Percentiles rank a stretch among this genome's conserved stretches.
phyloP scores from a whole-genome alignment of 345 rosid species.

The Geranium rotundifolium region DNA sequence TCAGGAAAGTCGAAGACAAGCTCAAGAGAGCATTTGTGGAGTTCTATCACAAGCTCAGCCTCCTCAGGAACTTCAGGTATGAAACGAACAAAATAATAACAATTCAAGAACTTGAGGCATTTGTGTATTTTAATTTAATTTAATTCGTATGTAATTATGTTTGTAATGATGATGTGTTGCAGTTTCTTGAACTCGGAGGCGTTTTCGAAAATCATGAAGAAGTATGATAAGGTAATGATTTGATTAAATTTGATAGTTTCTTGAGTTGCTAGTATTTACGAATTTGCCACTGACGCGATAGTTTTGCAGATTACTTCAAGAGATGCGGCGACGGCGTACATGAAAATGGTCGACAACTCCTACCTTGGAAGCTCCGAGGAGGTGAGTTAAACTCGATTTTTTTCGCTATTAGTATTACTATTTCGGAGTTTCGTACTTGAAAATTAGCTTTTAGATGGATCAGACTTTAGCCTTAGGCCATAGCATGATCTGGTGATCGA shows the following conservation, averaged over 20 bases:
- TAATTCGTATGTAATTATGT: too few species aligned
- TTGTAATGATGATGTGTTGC: not conserved
- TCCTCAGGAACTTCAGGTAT: slow-evolving; percentile 55
- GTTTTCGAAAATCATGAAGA: slow-evolving; percentile 73
- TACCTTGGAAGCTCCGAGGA: slow-evolving; percentile 64
- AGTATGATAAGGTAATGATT: slow-evolving; percentile 60
- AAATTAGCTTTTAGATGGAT: too few species aligned
- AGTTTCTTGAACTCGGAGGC: slow-evolving; percentile 72
- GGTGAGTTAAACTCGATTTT: not conserved
- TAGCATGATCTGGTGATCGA: too few species aligned
- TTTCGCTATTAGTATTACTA: too few species aligned
- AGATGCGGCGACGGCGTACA: slow-evolving; percentile 49
- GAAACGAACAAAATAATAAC: not conserved
- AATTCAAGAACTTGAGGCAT: too few species aligned
- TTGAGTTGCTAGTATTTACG: not conserved
- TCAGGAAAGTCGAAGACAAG: slow-evolving; percentile 33
- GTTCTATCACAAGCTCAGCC: slow-evolving; percentile 50
- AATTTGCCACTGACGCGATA: not conserved
- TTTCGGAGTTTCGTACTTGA: too few species aligned
- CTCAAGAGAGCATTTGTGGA: slow-evolving; percentile 36
- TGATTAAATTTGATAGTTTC: not conserved
- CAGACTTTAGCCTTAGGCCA: too few species aligned
- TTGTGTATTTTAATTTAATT: too few species aligned
- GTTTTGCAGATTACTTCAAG: slow-evolving; percentile 40
- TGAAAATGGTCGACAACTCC: slow-evolving; percentile 57